These are phyloP conservation scores for Geranium rotundifolium DNA, from an alignment of 345 rosid species.

Conservation along the genomic window DNA sequence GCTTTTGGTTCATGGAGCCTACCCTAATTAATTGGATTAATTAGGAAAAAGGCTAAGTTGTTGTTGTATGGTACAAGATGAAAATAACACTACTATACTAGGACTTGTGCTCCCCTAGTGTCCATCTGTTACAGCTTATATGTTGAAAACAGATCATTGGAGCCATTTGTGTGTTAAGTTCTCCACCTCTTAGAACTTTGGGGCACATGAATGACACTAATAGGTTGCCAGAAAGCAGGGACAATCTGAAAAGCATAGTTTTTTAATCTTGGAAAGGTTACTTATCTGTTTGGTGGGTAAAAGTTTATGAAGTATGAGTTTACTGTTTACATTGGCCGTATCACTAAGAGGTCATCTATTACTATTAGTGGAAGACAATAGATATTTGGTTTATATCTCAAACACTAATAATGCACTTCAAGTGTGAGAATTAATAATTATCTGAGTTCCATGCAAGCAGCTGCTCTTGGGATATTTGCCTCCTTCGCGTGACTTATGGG, in stretches of 20 bases:
- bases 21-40: too few relatives aligned
- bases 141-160: too few relatives aligned
- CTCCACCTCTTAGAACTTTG: too few relatives aligned
- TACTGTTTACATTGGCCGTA: background rate
- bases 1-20: too few relatives aligned
- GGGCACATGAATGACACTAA: too few relatives aligned
- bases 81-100: too few relatives aligned
- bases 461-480: conserved; percentile 58
- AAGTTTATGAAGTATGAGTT: background rate
- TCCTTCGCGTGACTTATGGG: conserved; percentile 50
- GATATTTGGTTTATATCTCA: background rate
- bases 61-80: too few relatives aligned
- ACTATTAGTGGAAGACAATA: background rate
- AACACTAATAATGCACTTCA: background rate
- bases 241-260: background rate
- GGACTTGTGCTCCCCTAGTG: too few relatives aligned
- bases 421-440: background rate
- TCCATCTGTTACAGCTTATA: too few relatives aligned
- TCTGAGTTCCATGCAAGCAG: conserved; percentile 17
- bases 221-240: background rate
- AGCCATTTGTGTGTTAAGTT: too few relatives aligned
- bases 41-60: too few relatives aligned
- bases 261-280: background rate
- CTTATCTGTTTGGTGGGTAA: background rate
- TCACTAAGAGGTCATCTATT: background rate